Conservation (phyloP, 2,329 filamentous ascomycete species). For the Nigrospora oryzae region DNA sequence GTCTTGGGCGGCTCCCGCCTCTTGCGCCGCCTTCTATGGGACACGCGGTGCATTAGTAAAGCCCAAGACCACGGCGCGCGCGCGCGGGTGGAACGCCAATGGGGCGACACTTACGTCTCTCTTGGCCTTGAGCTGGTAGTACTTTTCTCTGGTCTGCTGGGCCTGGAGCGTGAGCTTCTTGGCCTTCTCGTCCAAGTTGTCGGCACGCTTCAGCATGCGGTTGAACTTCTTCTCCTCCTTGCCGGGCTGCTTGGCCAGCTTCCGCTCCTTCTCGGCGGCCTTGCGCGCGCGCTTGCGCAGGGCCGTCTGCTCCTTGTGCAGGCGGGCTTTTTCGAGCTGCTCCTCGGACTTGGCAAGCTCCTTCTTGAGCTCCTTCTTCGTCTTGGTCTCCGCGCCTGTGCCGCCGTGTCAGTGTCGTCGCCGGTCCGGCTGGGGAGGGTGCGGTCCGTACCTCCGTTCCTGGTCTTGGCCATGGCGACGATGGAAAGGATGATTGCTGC, state of each 20-base stretch:
- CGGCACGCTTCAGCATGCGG: slow-evolving; percentile 27
- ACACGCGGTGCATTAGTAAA: too few relatives aligned
- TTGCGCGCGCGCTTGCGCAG: slow-evolving; percentile 27
- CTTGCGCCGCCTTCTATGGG: too few relatives aligned
- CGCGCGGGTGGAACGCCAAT: neutral
- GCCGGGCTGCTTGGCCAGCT: slow-evolving; percentile 13
- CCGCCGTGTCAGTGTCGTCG: too few relatives aligned
- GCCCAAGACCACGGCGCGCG: neutral
- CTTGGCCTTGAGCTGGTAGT: slow-evolving; percentile 15
- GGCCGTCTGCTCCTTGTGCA: slow-evolving; percentile 12
- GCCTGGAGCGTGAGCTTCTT: slow-evolving; percentile 30
- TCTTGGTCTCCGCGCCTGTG: too few relatives aligned
- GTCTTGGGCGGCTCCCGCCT: too few relatives aligned
- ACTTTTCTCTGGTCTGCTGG: slow-evolving; percentile 21
- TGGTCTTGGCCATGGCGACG: too few relatives aligned
- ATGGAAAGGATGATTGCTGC: too few relatives aligned
- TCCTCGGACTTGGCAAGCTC: slow-evolving; percentile 12
- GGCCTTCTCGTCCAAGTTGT: slow-evolving; percentile 31
- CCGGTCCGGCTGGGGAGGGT: too few relatives aligned
- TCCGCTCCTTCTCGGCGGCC: slow-evolving; percentile 23
- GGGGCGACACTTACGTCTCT: slow-evolving; percentile 12
- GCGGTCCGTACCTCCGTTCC: too few relatives aligned
- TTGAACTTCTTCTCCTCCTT: slow-evolving; percentile 29
- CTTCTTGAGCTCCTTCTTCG: neutral
- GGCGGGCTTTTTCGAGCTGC: slow-evolving; percentile 10